Percentiles rank a stretch among this genome's conserved stretches.
Evolutionary conservation across 2,329 filamentous ascomycete species (phyloP).

Genomic region (Orbilia quercus): DNA sequence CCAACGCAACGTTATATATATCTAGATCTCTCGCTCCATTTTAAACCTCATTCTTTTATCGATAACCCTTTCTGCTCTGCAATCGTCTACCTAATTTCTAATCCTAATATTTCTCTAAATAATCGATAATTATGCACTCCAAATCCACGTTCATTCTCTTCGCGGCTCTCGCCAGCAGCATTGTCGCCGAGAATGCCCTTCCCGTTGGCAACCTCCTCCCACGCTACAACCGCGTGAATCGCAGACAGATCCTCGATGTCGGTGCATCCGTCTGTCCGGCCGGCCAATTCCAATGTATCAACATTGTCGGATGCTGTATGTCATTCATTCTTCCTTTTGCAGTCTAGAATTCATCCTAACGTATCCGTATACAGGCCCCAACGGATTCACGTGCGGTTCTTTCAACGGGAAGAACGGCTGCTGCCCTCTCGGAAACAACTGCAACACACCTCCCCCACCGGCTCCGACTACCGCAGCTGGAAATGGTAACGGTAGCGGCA

Average conservation of each 20-base stretch:
- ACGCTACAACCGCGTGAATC: slow-evolving; percentile 29
- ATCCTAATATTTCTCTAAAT: slow-evolving; percentile 3
- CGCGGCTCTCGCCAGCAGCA: slow-evolving; percentile 23
- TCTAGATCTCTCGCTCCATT: too few species aligned
- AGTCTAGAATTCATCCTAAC: background rate
- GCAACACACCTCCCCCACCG: slow-evolving; percentile 13
- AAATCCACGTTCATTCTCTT: slow-evolving; percentile 31
- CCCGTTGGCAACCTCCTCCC: slow-evolving; percentile 35
- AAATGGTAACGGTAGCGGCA: slow-evolving; percentile 6
- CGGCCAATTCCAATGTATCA: slow-evolving; percentile 34
- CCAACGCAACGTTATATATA: slow-evolving; percentile 18
- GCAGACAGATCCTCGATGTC: slow-evolving; percentile 26
- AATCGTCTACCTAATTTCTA: background rate
- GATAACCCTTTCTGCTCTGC: background rate
- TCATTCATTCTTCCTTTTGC: background rate
- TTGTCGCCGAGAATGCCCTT: slow-evolving; percentile 39
- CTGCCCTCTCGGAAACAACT: slow-evolving; percentile 35
- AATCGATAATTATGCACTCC: slow-evolving; percentile 27
- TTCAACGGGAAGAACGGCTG: slow-evolving; percentile 42
- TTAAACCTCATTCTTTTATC: slow-evolving; percentile 13
- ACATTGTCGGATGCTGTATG: slow-evolving; percentile 49
- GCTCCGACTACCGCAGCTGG: slow-evolving; percentile 21
- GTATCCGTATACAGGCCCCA: slow-evolving; percentile 40
- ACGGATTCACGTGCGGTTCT: slow-evolving; percentile 47
- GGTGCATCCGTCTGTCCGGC: slow-evolving; percentile 31